Conservation (phyloP, 345 rosid species). For the Euclidium syriacum region DNA sequence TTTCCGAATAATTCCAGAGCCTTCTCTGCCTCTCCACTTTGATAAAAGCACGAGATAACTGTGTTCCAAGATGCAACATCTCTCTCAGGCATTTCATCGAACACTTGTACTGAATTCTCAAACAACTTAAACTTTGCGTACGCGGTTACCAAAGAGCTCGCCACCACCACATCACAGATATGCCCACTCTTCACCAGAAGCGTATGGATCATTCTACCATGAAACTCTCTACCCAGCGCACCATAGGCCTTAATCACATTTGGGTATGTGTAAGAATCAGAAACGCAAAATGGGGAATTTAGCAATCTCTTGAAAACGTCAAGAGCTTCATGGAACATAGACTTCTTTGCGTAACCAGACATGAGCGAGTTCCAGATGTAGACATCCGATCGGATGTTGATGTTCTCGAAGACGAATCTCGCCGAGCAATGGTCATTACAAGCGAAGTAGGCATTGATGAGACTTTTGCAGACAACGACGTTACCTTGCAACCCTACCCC, state of each 20-base stretch:
- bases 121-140: constrained; percentile 47
- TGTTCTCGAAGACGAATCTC: constrained; percentile 34
- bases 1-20: constrained; percentile 46
- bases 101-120: constrained; percentile 36
- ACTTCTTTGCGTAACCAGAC: constrained; percentile 49
- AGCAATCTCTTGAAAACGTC: constrained; percentile 39
- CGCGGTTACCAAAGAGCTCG: constrained; percentile 51
- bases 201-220: constrained; percentile 50
- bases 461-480: constrained; percentile 45
- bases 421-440: constrained; percentile 40
- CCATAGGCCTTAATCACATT: constrained; percentile 58
- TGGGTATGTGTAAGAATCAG: constrained; percentile 62
- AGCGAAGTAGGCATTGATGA: constrained; percentile 52
- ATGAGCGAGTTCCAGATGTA: constrained; percentile 59
- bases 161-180: constrained; percentile 48
- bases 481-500: constrained; percentile 40
- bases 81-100: constrained; percentile 66
- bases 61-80: constrained; percentile 70
- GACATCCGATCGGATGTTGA: constrained; percentile 35
- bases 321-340: constrained; percentile 48
- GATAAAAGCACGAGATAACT: constrained; percentile 64
- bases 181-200: constrained; percentile 48
- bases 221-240: constrained; percentile 37
- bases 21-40: constrained; percentile 52
- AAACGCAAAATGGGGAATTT: constrained; percentile 33